Evolutionary conservation across 1,139 yeast genomes (phyloP), one percentile per base, ranked within the genome.

Genomic region (Citeromyces hawaiiensis): DNA sequence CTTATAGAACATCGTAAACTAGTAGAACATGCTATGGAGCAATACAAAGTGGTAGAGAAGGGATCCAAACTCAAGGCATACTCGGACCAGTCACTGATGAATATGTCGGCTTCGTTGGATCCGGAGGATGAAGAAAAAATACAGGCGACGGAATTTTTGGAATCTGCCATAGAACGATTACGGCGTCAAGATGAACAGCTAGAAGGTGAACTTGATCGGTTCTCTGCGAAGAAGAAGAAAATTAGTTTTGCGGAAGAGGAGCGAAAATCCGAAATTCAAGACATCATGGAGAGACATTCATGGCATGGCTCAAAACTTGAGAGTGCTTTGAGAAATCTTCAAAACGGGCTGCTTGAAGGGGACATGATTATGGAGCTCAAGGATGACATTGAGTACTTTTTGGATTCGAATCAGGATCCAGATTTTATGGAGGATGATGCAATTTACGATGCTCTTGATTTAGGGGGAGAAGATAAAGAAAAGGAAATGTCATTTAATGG

Each of bases 21-120:
- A 39, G 85, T 82, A 37, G 86, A 82, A 50, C 75, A 72, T 47
- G 88, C 88, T 23, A 82, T 82, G 93, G 93, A 82, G 56, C 74
- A 76, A 55, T 82, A 81, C 56, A 82, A 82, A 53, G 81, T 76
- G 40, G 79, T 81, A 43, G 93, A 82, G 51, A 80, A 79, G 51
- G 76, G 78, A 14, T 72, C 81, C 19, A 81, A 81, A 55, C 76
- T 80, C 44, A 81, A 81, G 53, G 88, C 83, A 36, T 81, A 78
- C 50, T 77, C 86, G 9, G 82, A 81, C 52, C 68, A 66, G 43
- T 66, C 72, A 37, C 56, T 70, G 43, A 57, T 57, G 32, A 80
- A 77, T 11, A 4, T 34, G 11, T 34, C 36, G 10, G 36, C 19
- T 5, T 18, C 25, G 25, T 55, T 77, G 48, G 76, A 72, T 45